phyloP scores from a whole-genome alignment of 2,329 filamentous ascomycete genomes.

The Trichophyton equinum region DNA sequence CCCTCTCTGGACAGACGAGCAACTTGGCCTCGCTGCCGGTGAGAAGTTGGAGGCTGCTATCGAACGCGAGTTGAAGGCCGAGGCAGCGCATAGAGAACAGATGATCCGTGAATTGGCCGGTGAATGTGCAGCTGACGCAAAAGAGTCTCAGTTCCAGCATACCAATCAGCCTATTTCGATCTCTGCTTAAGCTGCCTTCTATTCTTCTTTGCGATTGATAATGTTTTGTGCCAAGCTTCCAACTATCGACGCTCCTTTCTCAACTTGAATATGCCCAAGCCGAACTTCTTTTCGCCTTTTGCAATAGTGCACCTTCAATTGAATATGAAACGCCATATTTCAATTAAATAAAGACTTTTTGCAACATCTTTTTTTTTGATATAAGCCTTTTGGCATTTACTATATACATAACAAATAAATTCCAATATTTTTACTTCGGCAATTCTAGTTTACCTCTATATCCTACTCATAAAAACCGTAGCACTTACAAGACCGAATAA shows the following conservation, averaged over 20 bases:
- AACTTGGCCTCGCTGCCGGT: constrained; percentile 57
- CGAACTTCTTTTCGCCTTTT: not conserved
- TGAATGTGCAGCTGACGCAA: not conserved
- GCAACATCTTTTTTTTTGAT: not conserved
- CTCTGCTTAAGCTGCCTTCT: not conserved
- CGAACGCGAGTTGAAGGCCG: constrained; percentile 28
- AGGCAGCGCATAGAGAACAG: constrained; percentile 10
- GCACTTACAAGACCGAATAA: not conserved
- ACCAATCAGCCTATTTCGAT: not conserved
- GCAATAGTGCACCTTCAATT: not conserved
- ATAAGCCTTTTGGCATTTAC: not conserved
- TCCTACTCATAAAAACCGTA: not conserved
- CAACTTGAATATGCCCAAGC: not conserved
- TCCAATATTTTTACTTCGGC: not conserved
- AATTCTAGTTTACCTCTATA: not conserved
- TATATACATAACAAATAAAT: not conserved
- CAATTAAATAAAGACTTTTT: not conserved
- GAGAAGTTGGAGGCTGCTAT: constrained; percentile 49
- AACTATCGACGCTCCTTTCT: not conserved
- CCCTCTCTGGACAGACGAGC: constrained; percentile 84
- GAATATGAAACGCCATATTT: not conserved
- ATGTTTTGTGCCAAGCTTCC: not conserved
- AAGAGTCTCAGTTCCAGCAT: not conserved
- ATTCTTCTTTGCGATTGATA: not conserved
- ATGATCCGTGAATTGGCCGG: constrained; percentile 8